These are phyloP conservation scores for Lineolata rhizophorae DNA, from an alignment of 495 filamentous ascomycete genomes.

Conservation along the genomic window DNA sequence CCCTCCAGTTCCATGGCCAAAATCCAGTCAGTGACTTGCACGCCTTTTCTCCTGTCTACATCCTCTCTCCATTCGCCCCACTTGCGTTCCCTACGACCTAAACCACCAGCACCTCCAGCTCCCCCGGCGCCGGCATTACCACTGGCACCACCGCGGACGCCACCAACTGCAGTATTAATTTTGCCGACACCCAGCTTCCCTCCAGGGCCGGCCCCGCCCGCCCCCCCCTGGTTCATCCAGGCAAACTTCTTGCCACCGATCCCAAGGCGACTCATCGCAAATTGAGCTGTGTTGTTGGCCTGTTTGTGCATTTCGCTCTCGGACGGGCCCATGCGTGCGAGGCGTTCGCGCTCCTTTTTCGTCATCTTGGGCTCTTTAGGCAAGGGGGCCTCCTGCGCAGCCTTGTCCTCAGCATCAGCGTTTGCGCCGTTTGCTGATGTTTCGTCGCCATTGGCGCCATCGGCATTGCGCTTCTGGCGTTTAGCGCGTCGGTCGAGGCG, in stretches of 20 bases:
- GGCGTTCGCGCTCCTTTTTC: slow-evolving; percentile 33
- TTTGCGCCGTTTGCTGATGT: slow-evolving; percentile 17
- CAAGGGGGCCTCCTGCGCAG: slow-evolving; percentile 6
- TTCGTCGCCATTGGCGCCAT: slow-evolving; percentile 10
- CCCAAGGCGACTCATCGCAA: slow-evolving; percentile 14
- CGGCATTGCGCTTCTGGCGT: too few species aligned
- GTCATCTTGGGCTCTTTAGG: slow-evolving; percentile 25
- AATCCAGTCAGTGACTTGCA: slow-evolving; percentile 52
- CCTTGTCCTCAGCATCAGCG: slow-evolving; percentile 7
- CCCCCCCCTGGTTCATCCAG: slow-evolving; percentile 16
- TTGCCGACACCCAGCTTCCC: slow-evolving; percentile 9
- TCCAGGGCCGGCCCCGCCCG: slow-evolving; percentile 1
- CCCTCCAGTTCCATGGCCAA: slow-evolving; percentile 39
- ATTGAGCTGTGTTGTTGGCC: slow-evolving; percentile 18
- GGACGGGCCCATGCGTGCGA: slow-evolving; percentile 26
- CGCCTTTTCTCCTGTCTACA: slow-evolving; percentile 32
- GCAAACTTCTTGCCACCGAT: slow-evolving; percentile 12
- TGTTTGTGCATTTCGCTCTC: slow-evolving; percentile 12
- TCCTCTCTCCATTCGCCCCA: slow-evolving; percentile 43
- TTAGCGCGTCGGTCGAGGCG: slow-evolving; percentile 22
- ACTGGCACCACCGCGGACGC: slow-evolving; percentile 8
- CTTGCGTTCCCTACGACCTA: slow-evolving; percentile 4
- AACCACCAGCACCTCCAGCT: slow-evolving; percentile 19
- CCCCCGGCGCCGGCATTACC: slow-evolving; percentile 4
- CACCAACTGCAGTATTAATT: slow-evolving; percentile 10